Base-by-base conservation (phyloP, 768 basidiomycete genomes). In the Mycena floridula region DNA sequence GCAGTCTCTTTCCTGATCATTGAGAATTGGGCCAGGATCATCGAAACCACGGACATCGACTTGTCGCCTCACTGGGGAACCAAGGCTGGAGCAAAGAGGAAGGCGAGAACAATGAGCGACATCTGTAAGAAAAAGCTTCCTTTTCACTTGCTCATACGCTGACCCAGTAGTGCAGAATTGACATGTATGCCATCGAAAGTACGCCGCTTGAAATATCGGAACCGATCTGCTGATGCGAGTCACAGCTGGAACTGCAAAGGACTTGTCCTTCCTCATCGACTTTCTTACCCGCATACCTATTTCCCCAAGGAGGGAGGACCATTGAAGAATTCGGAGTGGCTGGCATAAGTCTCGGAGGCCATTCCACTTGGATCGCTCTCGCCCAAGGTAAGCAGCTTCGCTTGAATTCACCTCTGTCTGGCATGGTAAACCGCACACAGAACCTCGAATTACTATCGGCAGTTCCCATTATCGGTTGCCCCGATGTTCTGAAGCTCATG, bases 271-370 rank as follows among this genome's bases (percentile, higher is more conserved):
- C 64, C 60, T 94, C 46, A 84, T 92, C 42, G 89, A 93, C 57
- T 82, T 87, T 53, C n/a, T 68, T 94, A 3, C 79, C 84, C 1
- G 61, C 79, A 0, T 84, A 82, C 56, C 59, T 94, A 7, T 94
- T 83, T 56, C 89, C 90, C 0, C 50, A 63, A 11, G 79, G 66
- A 9, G 81, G 89, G 51, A 70, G 77, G 22, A 58, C 54, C 12
- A 73, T 94, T 27, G 70, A 64, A 5, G 72, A 78, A 45, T 96
- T 85, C 82, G 79, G 79, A 9, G 69, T 85, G 3, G 73, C 77
- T 0, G 92, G 92, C 0, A 71, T 85, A 52, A 88, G 85, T 48
- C 76, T 96, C 1, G 92, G 91, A 1, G 91, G 90, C 0, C 90
- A 96, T 58, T 73, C 88, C 0, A 72, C 86, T 0, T 94, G 91